A percentile compares a stretch with the other conserved stretches of the same genome.
Conservation (phyloP, 768 basidiomycete species). For the Podaxis sp. region DNA sequence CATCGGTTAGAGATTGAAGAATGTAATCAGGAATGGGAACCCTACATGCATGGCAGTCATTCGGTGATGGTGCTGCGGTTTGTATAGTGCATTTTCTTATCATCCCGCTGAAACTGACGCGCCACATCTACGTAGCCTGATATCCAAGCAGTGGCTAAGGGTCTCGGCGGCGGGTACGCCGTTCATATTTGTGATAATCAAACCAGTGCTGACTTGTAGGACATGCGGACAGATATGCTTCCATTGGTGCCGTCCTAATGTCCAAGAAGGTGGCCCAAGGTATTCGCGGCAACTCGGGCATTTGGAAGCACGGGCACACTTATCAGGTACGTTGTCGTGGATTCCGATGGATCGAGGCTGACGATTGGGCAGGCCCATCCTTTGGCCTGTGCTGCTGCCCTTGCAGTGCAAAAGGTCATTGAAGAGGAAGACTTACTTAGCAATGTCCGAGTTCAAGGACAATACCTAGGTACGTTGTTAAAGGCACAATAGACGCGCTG, state of each 20-base stretch:
- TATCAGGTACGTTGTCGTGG: slow-evolving; percentile 52
- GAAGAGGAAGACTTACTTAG: slow-evolving; percentile 66
- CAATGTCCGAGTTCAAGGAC: slow-evolving; percentile 59
- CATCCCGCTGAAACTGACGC: slow-evolving; percentile 1
- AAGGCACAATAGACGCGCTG: neutral
- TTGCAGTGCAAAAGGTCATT: slow-evolving; percentile 80
- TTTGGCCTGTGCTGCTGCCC: slow-evolving; percentile 70
- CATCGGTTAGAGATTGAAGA: neutral
- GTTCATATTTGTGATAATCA: neutral
- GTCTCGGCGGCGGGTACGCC: slow-evolving; percentile 81
- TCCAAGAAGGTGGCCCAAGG: slow-evolving; percentile 69
- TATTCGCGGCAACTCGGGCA: slow-evolving; percentile 62
- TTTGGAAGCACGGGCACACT: slow-evolving; percentile 85
- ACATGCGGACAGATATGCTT: slow-evolving; percentile 48
- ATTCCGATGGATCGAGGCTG: neutral
- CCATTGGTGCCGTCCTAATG: slow-evolving; percentile 81
- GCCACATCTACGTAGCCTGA: slow-evolving; percentile 51
- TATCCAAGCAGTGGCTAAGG: slow-evolving; percentile 87
- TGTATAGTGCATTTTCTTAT: slow-evolving; percentile 15
- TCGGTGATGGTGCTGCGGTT: slow-evolving; percentile 67
- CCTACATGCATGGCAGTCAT: slow-evolving; percentile 82
- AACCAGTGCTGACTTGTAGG: neutral
- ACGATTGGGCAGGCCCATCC: slow-evolving; percentile 56
- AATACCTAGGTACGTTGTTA: slow-evolving; percentile 44
- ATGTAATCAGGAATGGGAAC: slow-evolving; percentile 74